Conservation (phyloP, 2,329 filamentous ascomycete species). For the Exutisphaerella laricina region DNA sequence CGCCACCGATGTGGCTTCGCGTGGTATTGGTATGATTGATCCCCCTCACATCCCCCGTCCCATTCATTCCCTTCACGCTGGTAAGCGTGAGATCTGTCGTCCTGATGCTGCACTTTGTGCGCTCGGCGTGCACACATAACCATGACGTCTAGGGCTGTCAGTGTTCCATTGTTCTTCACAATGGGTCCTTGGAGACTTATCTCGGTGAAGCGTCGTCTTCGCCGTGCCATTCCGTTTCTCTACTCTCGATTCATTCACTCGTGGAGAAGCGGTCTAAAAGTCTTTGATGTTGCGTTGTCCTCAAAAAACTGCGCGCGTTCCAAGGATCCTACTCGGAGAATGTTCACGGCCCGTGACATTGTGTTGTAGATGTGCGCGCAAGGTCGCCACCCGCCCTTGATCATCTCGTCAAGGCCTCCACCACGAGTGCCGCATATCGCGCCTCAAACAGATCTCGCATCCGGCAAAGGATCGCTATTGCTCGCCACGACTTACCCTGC, state of each 20-base stretch:
- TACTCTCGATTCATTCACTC: constrained; percentile 69
- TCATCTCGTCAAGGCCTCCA: constrained; percentile 22
- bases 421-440: constrained; percentile 28
- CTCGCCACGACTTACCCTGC: constrained; percentile 35
- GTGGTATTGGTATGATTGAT: constrained; percentile 99
- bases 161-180: constrained; percentile 74
- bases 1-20: constrained; percentile 97
- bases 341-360: constrained; percentile 46
- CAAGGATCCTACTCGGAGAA: constrained; percentile 64
- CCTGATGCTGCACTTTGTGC: constrained; percentile 77
- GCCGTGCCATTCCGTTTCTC: constrained; percentile 65
- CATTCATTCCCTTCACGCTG: constrained; percentile 36
- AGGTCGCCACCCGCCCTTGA: constrained; percentile 22
- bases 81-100: constrained; percentile 58
- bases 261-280: constrained; percentile 71
- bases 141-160: constrained; percentile 74
- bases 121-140: constrained; percentile 83
- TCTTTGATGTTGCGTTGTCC: constrained; percentile 55
- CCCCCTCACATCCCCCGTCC: constrained; percentile 36
- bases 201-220: constrained; percentile 33
- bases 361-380: constrained; percentile 33
- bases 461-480: constrained; percentile 51
- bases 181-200: constrained; percentile 79
- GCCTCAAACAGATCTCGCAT: constrained; percentile 37
- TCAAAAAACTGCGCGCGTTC: constrained; percentile 63